These are phyloP conservation scores for Elsinoe batatas DNA, from an alignment of 2,329 filamentous ascomycete genomes.

Conservation along the genomic window DNA sequence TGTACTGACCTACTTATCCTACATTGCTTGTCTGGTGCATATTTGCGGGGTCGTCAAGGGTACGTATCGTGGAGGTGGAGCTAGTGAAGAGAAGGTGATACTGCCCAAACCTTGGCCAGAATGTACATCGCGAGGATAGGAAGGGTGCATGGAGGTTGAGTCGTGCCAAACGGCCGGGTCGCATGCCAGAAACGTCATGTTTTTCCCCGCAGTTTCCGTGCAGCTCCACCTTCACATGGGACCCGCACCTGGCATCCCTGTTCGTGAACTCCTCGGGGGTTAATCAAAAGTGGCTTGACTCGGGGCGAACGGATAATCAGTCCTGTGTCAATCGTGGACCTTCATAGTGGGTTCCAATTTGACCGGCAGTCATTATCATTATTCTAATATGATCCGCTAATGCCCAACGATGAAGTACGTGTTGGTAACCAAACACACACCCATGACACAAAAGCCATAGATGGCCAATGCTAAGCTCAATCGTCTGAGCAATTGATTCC, in stretches of 20 bases:
- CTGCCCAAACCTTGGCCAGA: constrained; percentile 2
- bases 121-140: not conserved
- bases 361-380: constrained; percentile 1
- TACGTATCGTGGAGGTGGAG: constrained; percentile 13
- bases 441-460: constrained; percentile 83
- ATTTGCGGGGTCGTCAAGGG: constrained; percentile 11
- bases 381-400: constrained; percentile 29
- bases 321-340: not conserved
- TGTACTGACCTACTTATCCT: constrained; percentile 1
- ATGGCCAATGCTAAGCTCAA: constrained; percentile 65
- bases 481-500: constrained; percentile 55
- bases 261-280: not conserved
- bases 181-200: constrained; percentile 1
- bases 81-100: not conserved
- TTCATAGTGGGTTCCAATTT: not conserved
- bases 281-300: not conserved
- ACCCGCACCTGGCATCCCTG: not conserved
- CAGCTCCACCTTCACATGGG: not conserved
- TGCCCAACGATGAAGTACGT: constrained; percentile 64
- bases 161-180: constrained; percentile 1
- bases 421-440: constrained; percentile 77
- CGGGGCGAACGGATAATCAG: not conserved
- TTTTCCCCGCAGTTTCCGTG: constrained; percentile 1
- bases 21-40: not conserved
- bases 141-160: not conserved